phyloP scores from a whole-genome alignment of 768 basidiomycete genomes.

The Hypholoma sublateritium region DNA sequence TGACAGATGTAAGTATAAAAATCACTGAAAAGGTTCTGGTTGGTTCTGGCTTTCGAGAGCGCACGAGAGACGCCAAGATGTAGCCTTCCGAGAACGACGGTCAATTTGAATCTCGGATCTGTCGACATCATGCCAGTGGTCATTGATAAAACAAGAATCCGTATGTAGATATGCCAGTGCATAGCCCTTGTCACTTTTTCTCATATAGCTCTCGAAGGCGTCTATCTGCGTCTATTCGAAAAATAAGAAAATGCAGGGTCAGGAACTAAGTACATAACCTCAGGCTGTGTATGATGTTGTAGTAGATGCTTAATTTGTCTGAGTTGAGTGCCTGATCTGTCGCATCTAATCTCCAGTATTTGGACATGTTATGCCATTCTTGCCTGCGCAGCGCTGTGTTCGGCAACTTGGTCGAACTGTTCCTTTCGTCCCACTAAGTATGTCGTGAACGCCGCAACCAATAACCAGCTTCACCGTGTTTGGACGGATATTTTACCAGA shows the following conservation, averaged over 20 bases:
- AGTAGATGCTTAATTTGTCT: not conserved
- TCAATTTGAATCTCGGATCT: not conserved
- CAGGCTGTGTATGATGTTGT: not conserved
- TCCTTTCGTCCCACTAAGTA: too few species aligned
- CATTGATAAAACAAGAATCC: not conserved
- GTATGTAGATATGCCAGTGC: not conserved
- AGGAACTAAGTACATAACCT: not conserved
- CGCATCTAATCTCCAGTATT: conserved; percentile 4
- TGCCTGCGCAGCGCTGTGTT: not conserved
- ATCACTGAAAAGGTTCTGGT: too few species aligned
- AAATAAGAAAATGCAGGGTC: not conserved
- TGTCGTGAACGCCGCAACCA: too few species aligned
- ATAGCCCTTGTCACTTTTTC: not conserved
- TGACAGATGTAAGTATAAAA: too few species aligned
- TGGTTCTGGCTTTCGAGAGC: too few species aligned
- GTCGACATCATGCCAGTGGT: too few species aligned
- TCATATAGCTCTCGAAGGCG: not conserved
- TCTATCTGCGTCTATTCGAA: not conserved
- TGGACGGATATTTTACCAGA: too few species aligned
- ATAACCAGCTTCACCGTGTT: too few species aligned
- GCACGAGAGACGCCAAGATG: too few species aligned
- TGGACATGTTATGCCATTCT: not conserved
- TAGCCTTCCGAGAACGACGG: too few species aligned
- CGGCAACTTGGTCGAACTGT: not conserved
- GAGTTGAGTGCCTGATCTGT: not conserved